A percentile compares a stretch with the other conserved stretches of the same genome.
phyloP scores from a whole-genome alignment of 129 eudicot genomes.

The Centaurea solstitialis region DNA sequence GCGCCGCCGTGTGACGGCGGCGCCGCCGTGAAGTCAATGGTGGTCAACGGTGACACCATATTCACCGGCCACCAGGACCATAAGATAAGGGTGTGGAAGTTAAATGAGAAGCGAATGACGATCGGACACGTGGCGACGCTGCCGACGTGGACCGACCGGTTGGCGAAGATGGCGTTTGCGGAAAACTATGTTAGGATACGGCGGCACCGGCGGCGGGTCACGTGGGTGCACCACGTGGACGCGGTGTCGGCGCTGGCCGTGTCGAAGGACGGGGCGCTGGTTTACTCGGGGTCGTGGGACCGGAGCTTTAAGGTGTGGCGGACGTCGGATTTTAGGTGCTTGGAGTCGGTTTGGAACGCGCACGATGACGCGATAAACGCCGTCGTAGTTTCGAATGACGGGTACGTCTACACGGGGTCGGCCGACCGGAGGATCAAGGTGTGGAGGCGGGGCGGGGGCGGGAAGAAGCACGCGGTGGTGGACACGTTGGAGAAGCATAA shows the following conservation, averaged over 20 bases:
- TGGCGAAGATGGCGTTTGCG: constrained; percentile 37
- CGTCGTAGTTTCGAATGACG: constrained; percentile 50
- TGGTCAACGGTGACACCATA: constrained; percentile 41
- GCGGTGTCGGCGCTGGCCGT: constrained; percentile 63
- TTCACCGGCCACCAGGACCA: constrained; percentile 88
- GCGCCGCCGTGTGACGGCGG: not conserved
- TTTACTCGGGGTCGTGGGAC: constrained; percentile 95
- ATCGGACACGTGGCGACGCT: constrained; percentile 41
- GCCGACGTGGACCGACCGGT: constrained; percentile 66
- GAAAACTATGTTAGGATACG: constrained; percentile 68
- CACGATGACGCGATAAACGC: constrained; percentile 94
- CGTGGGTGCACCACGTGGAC: constrained; percentile 97
- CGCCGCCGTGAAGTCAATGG: constrained; percentile 59
- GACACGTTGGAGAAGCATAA: constrained; percentile 72
- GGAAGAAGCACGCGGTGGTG: constrained; percentile 42
- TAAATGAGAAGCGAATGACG: constrained; percentile 26
- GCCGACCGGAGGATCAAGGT: constrained; percentile 80
- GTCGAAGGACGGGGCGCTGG: constrained; percentile 49
- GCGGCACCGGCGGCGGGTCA: constrained; percentile 49
- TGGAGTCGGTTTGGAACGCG: constrained; percentile 71
- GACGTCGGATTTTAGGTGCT: constrained; percentile 63
- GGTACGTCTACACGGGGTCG: constrained; percentile 71
- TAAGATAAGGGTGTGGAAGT: constrained; percentile 80
- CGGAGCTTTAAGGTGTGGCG: constrained; percentile 89
- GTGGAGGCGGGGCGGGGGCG: constrained; percentile 46